Evolutionary conservation across 805 yeast species (phyloP).

Genomic region (Wickerhamiella parazyma): DNA sequence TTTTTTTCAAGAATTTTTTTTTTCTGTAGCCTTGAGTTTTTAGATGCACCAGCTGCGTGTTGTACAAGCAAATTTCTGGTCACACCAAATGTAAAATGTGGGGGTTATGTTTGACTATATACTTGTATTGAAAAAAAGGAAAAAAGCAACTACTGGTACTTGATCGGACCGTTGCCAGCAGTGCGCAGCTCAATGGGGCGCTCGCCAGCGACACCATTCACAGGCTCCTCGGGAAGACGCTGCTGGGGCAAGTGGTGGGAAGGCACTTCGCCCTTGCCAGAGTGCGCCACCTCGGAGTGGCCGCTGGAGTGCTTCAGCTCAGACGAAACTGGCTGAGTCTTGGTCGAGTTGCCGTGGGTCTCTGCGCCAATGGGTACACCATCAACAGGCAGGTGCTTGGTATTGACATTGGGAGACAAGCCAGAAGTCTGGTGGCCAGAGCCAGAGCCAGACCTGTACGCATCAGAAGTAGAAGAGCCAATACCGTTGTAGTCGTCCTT

Average conservation of each 20-base stretch:
- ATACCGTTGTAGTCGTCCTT: not conserved
- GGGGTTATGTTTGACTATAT: no score
- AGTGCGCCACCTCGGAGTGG: no score
- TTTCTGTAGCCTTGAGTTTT: no score
- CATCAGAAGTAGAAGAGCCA: not conserved
- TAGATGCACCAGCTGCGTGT: no score
- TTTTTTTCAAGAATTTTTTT: no score
- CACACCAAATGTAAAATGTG: no score
- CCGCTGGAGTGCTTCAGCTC: not conserved
- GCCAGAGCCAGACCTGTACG: not conserved
- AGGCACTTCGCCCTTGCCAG: not conserved
- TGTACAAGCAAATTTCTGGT: no score
- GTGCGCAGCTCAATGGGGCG: not conserved
- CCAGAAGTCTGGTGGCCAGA: not conserved
- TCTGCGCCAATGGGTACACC: not conserved
- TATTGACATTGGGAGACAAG: not conserved
- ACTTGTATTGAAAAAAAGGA: not conserved
- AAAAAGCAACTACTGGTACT: not conserved
- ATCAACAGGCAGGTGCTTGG: not conserved
- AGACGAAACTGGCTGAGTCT: not conserved
- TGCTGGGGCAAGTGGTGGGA: not conserved
- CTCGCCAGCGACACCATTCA: not conserved
- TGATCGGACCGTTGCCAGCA: not conserved
- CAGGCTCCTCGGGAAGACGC: not conserved
- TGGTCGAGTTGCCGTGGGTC: not conserved